Conservation (phyloP, 192 early-diverging fungal genomes). For the Coemansia sp. region DNA sequence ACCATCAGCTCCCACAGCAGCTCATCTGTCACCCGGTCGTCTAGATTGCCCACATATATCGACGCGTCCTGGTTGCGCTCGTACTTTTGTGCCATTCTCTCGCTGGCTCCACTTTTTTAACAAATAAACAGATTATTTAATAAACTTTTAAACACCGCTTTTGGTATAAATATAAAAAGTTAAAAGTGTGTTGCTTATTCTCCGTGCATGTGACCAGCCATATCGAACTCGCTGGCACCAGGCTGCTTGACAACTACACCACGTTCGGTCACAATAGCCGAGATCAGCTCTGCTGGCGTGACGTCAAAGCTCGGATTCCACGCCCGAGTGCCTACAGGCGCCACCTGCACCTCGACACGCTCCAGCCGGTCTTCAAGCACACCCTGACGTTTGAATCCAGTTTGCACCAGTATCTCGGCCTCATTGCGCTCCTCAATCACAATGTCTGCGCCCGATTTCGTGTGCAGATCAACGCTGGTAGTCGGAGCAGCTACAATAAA, state of each 20-base stretch:
- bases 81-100: conserved; percentile 57
- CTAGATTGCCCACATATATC: conserved; percentile 96
- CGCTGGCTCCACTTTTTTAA: background rate
- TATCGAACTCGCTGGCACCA: conserved; percentile 56
- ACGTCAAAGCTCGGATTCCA: conserved; percentile 99
- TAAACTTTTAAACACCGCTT: no score
- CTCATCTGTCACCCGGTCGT: conserved; percentile 88
- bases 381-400: conserved; percentile 14
- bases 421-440: conserved; percentile 80
- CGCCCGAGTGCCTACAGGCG: conserved; percentile 79
- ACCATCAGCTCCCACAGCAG: conserved; percentile 98
- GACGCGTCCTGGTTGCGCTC: conserved; percentile 98
- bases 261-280: conserved; percentile 89
- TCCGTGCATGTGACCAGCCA: conserved; percentile 20
- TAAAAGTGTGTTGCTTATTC: background rate
- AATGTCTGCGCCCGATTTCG: conserved; percentile 70
- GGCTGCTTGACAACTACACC: conserved; percentile 68
- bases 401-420: conserved; percentile 69
- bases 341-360: conserved; percentile 67
- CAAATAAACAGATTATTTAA: background rate
- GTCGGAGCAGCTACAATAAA: conserved; percentile 98
- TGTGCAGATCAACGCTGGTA: conserved; percentile 84
- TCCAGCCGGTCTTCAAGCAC: conserved; percentile 54
- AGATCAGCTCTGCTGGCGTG: conserved; percentile 82
- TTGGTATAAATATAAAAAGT: no score